A percentile compares a stretch with the other conserved stretches of the same genome.
Evolutionary conservation across 768 basidiomycete species (phyloP).

Genomic region (Boletus reticuloceps): DNA sequence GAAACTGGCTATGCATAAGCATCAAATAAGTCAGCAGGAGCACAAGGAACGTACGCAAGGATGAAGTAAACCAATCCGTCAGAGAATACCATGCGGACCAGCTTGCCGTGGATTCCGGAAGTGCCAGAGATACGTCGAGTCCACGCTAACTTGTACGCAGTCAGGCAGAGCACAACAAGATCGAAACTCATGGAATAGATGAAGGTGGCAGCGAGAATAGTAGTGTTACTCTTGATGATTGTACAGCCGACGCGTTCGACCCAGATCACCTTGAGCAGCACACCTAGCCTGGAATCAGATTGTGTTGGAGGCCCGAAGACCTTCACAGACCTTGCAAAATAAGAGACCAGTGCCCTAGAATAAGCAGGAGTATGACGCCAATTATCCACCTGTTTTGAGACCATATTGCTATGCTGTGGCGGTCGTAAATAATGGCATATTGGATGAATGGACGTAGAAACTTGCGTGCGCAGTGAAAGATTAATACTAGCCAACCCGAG

Average conservation of each 20-base stretch:
- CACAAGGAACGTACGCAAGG: conserved; percentile 51
- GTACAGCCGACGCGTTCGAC: conserved; percentile 45
- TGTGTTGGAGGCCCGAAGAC: background rate
- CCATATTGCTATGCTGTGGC: conserved; percentile 60
- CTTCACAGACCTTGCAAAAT: conserved; percentile 54
- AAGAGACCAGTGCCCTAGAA: conserved; percentile 69
- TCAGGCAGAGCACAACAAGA: conserved; percentile 55
- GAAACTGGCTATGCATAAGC: conserved; percentile 31
- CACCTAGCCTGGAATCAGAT: conserved; percentile 36
- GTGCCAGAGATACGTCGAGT: conserved; percentile 11
- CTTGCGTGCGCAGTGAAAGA: conserved; percentile 44
- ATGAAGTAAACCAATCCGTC: conserved; percentile 77
- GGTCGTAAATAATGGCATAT: conserved; percentile 11
- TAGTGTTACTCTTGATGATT: conserved; percentile 61
- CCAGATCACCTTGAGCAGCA: conserved; percentile 60
- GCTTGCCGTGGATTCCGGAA: conserved; percentile 38
- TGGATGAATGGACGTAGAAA: background rate
- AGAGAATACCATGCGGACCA: conserved; percentile 63
- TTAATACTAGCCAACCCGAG: conserved; percentile 48
- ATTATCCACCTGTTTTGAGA: conserved; percentile 54
- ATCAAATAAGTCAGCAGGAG: conserved; percentile 24
- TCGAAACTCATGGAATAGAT: conserved; percentile 80
- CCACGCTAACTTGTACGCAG: conserved; percentile 54
- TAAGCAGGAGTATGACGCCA: conserved; percentile 47
- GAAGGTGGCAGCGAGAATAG: conserved; percentile 63